Base-by-base conservation (phyloP, 352 stramenopile species). In the Phytophthora pistaciae region DNA sequence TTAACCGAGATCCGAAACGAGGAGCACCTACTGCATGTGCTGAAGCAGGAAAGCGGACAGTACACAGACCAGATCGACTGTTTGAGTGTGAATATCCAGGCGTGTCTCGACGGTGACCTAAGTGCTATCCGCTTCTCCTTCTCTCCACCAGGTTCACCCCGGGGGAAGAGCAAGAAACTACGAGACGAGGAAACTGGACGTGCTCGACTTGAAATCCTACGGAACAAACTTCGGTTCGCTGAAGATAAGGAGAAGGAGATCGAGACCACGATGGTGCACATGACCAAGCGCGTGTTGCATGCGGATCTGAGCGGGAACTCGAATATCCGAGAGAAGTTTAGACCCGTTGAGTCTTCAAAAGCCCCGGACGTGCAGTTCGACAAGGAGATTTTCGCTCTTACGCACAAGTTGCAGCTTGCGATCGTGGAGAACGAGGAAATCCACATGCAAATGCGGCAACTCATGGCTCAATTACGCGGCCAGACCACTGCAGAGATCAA, bases 361-460 rank as follows among this genome's bases (percentile, higher is more conserved):
- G 13, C 13, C 6, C 57, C 48, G 13, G 69, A 75, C 42, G 65
- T 70, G 1, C 75, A 80, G 16, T 94, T 94, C 31, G 84, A 93
- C 60, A 92, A 91, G 54, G 87, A 95, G 44, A 92, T 95, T 23
- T 92, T 90, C 64, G 84, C 82, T 10, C 66, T 92, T 36, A 93
- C 85, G 0, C 80, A 92, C 61, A 91, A 91, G 49, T 64, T 95
- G 1, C 84, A 95, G 68, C 75, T 84, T 18, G 85, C 90, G 56
- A 92, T 92, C 21, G 83, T 91, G 31, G 79, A 93, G 58, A 93
- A 93, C 53, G 87, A 92, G 40, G 87, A 95, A 27, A 82, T 92
- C 49, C 75, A 90, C 40, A 80, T 88, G 33, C 84, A 93, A 63
- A 90, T 95, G 82, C 88, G 75, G 44, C 76, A 79, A 14, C 60